phyloP scores from a whole-genome alignment of 208 protist species.

The Trichomonas tenax region DNA sequence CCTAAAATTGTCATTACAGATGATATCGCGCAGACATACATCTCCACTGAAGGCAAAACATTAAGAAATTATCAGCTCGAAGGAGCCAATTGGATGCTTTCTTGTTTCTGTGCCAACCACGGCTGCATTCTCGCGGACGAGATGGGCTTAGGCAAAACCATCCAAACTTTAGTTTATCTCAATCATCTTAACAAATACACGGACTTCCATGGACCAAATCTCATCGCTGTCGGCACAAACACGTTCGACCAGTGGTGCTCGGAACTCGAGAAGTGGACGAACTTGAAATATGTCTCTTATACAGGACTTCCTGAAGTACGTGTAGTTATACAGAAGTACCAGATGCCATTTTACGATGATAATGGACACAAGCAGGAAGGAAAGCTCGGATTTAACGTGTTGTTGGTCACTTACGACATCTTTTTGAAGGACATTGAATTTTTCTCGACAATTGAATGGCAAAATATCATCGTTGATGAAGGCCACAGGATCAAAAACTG shows the following conservation, averaged over 20 bases:
- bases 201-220: not conserved
- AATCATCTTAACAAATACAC: not conserved
- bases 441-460: conserved; percentile 45
- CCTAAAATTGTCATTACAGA: not conserved
- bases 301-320: not conserved
- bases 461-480: conserved; percentile 59
- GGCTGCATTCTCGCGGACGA: conserved; percentile 39
- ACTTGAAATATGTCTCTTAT: conserved; percentile 26
- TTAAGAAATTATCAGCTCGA: not conserved
- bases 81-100: not conserved
- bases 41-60: not conserved
- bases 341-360: not conserved
- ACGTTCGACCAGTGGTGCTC: not conserved
- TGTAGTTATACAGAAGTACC: not conserved
- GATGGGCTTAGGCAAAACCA: conserved; percentile 47
- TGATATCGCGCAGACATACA: not conserved
- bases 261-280: not conserved
- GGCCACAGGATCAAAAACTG: conserved; percentile 42
- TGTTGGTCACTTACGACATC: not conserved
- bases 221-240: not conserved
- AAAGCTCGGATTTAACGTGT: conserved; percentile 17
- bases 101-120: not conserved
- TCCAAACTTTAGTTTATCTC: conserved; percentile 28
- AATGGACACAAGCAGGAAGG: not conserved
- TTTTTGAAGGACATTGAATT: not conserved